Base-by-base conservation (phyloP, 805 yeast species). In the Priceomyces medius region DNA sequence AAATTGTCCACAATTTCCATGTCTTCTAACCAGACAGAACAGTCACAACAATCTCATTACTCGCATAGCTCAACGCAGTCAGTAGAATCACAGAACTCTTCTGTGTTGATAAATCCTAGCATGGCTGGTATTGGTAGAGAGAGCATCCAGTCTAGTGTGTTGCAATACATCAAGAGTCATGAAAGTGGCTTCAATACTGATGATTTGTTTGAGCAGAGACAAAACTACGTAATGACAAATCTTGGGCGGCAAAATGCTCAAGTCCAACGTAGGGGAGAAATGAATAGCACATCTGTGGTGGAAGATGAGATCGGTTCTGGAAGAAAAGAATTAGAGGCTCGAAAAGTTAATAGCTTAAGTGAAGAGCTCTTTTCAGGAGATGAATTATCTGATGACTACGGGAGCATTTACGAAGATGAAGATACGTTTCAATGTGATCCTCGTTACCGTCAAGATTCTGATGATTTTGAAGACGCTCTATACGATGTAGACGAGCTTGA, bases 181-280 rank as follows among this genome's bases (percentile, higher is more conserved):
- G 45, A 54, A 23, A 50, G 50, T 23, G 55, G 47, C 2, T 60
- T 63, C 31, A 55, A 61, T 41, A 57, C 74, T 19, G 63, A 65
- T 49, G 67, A 60, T n/a, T 54, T 68, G 34, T 69, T 54, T 42
- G 53, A 63, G 19, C 70, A 68, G 40, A 54, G 73, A 35, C 67
- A 64, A 47, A 46, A 46, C 9, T 17, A 32, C 13, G 24, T 32
- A 12, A 18, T 19, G 20, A 19, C 35, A 19, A 20, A 32, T 10
- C 6, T 17, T 4, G 34, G 20, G n/a, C 12, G 13, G 8, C 35
- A 20, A 13, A 6, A 17, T 10, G 16, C 35, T 8, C 9, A 32
- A 17, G 7, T 18, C 7, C 9, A 7, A 13, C 29, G 29, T 4
- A 14, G 5, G n/a, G 29, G 5, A 7, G 24, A 21, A 21, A 21